Evolutionary conservation across 768 basidiomycete genomes (phyloP), one percentile per base, ranked within the genome.

Genomic region (Termitomyces sp.): DNA sequence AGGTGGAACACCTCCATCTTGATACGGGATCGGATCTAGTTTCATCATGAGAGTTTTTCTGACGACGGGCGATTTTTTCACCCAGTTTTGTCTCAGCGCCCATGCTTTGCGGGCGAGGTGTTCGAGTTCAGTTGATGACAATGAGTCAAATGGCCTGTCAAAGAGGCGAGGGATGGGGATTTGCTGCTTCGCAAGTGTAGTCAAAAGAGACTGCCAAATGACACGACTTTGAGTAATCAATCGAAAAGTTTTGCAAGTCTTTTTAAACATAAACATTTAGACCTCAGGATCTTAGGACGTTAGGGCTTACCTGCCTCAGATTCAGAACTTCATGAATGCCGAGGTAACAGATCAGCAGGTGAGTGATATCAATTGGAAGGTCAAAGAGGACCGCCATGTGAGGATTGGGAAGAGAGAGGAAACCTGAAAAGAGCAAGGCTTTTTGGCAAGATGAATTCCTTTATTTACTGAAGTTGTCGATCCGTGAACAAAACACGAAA

Each of bases 121-220:
- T 60, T 87, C 85, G 33, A 87, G 72, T 13, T 81, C 75, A 0
- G 36, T 38, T 0, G 80, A 67, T 4, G 71, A 64, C n/a, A 84
- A 69, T 1, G 61, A 61, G 4, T 72, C 70, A 0, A 81, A 57
- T 12, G 68, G 53, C 44, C 63, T 64, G 14, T 66, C 63, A 10
- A 57, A 53, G 4, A 78, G 65, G n/a, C 74, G 60, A 0, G 83
- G 83, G 46, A 78, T 68, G 4, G 86, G 84, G 61, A 75, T 69
- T 26, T 70, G 61, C 8, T 73, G 69, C 49, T 78, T 58, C 40
- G 84, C 69, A 46, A 79, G 73, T 30, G 60, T 67, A 14, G 69
- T 70, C 32, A 86, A 65, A 24, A 82, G 71, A 8, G 70, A 53
- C 7, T 70, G 67, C 86, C 85, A 87, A 42, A 86, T 72, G 42